Evolutionary conservation across 169 alveolate species (phyloP).

Genomic region (Cryptosporidium ubiquitum): DNA sequence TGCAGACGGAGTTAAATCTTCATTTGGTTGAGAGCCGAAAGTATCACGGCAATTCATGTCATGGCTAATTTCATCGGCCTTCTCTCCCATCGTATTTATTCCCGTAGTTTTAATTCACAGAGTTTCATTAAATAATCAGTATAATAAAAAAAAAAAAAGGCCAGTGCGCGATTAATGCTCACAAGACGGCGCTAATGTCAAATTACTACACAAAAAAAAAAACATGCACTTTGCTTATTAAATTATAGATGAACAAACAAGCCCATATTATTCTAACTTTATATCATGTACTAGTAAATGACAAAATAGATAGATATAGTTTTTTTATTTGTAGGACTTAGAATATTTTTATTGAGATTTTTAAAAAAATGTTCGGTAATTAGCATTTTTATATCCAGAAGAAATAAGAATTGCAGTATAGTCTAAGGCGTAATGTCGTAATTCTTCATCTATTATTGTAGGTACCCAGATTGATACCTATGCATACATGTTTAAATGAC

Average conservation of each 20-base stretch:
- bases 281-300: not conserved
- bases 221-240: not conserved
- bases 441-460: conserved; percentile 47
- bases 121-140: not conserved
- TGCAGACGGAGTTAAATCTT: conserved; percentile 32
- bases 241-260: not conserved
- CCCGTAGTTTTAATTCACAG: not conserved
- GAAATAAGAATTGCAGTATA: conserved; percentile 38
- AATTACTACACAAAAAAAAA: not conserved
- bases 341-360: not conserved
- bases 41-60: not conserved
- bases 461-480: conserved; percentile 65
- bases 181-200: conserved; percentile 73
- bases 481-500: conserved; percentile 36
- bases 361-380: not conserved
- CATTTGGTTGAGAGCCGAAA: not conserved
- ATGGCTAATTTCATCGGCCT: not conserved
- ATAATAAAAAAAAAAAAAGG: not conserved
- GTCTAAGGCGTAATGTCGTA: conserved; percentile 71
- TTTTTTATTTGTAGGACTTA: not conserved
- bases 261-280: not conserved
- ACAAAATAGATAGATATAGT: not conserved
- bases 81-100: not conserved
- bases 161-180: conserved; percentile 48
- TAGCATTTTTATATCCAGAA: not conserved